Base-by-base conservation (phyloP, 345 rosid species). In the Raphanus raphanistrum region DNA sequence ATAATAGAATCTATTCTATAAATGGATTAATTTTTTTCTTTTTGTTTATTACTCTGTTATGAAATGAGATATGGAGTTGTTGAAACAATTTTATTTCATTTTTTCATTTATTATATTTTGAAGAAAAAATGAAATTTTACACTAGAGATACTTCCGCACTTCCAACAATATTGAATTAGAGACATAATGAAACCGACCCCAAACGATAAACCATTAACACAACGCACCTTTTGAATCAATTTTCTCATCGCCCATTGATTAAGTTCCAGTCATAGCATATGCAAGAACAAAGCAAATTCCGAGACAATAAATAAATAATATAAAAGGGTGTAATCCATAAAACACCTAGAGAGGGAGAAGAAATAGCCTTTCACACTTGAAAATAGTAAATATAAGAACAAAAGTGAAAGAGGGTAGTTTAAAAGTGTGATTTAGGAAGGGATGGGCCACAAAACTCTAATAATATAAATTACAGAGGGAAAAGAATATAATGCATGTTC, bases 281-380 rank as follows among this genome's bases (percentile, higher is more conserved):
- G 81, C 72, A 66, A 71, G 50, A 58, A 57, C 4, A 29, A 72
- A 54, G 50, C 28, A 27, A 71, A 55, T 57, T 70, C 71, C 65
- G 31, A 63, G 29, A 31, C 8, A 28, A 54, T 26, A 48, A 66
- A 73, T 61, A 73, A 52, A 60, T 80, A 71, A 21, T 64, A 71
- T n/a, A 29, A 71, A 64, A 77, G 55, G 75, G 69, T 77, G 59
- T 57, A 54, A 78, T 71, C 72, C 76, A 78, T 43, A 65, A 65
- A 73, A 78, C 85, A 79, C 82, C 78, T 64, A 58, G 75, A 63
- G 63, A 74, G 33, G 52, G 70, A 75, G 79, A 76, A 81, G 78
- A 78, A 67, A 65, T 72, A 67, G 38, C 35, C 28, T 45, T 79
- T 68, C 70, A 73, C 78, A 73, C 74, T 25, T 60, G 8, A 52